Evolutionary conservation across 176 grass and related monocot genomes (phyloP).

Genomic region (Thalia dealbata): DNA sequence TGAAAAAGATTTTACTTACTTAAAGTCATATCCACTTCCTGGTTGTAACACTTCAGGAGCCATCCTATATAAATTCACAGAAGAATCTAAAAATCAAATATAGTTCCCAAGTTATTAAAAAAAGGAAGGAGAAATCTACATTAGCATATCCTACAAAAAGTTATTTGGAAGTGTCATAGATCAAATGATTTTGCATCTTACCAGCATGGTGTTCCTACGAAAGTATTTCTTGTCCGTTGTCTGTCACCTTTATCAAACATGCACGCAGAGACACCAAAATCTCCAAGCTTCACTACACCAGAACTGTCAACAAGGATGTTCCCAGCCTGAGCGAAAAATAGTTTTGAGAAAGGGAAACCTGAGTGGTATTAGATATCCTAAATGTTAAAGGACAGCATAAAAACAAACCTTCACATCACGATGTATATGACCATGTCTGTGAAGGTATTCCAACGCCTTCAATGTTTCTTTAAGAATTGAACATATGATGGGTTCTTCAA

Average conservation of each 20-base stretch:
- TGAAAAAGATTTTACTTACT: conserved; percentile 42
- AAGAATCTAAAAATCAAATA: no score
- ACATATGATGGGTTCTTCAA: conserved; percentile 74
- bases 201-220: conserved; percentile 99
- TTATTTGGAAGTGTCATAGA: neutral
- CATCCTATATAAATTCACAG: conserved; percentile 57
- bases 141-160: neutral
- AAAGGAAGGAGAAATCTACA: no score
- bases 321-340: conserved; percentile 47
- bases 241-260: conserved; percentile 99
- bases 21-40: conserved; percentile 93
- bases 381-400: neutral
- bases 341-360: neutral
- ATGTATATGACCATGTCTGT: conserved; percentile 95
- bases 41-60: conserved; percentile 97
- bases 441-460: conserved; percentile 92
- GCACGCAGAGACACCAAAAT: conserved; percentile 91
- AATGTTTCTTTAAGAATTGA: conserved; percentile 95
- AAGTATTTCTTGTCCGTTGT: conserved; percentile 88
- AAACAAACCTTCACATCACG: conserved; percentile 83
- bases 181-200: conserved; percentile 12
- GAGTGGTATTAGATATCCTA: neutral
- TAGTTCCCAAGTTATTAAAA: no score
- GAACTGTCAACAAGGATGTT: conserved; percentile 92
- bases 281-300: conserved; percentile 85